phyloP scores from a whole-genome alignment of 129 eudicot genomes.

The Arctium minus region DNA sequence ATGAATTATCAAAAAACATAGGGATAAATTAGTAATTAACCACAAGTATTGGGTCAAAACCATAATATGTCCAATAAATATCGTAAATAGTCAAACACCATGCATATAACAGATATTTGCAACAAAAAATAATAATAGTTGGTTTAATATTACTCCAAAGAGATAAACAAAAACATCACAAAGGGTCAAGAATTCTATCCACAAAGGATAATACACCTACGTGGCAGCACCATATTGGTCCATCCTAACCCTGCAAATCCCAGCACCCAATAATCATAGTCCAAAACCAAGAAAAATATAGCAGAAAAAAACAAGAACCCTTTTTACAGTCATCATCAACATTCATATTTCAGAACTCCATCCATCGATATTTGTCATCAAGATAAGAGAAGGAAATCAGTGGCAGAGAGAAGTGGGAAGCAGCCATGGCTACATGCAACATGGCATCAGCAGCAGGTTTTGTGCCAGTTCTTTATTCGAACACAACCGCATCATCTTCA shows the following conservation, averaged over 20 bases:
- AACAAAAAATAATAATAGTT: background rate
- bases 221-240: background rate
- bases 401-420: background rate
- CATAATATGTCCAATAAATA: background rate
- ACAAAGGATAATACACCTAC: background rate
- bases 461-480: background rate
- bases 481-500: background rate
- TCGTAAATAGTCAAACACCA: background rate
- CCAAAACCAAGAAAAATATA: constrained; percentile 1
- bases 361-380: background rate
- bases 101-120: background rate
- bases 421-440: constrained; percentile 10
- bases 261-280: background rate
- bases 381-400: constrained; percentile 2
- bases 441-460: constrained; percentile 2
- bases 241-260: background rate
- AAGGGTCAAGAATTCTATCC: constrained; percentile 7
- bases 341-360: background rate
- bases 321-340: background rate
- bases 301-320: background rate
- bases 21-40: background rate
- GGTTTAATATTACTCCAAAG: background rate
- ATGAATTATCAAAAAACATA: no score
- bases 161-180: background rate
- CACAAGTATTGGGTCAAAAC: background rate